Conservation (phyloP, 139 green algal genomes). For the Coelastrella sp. region DNA sequence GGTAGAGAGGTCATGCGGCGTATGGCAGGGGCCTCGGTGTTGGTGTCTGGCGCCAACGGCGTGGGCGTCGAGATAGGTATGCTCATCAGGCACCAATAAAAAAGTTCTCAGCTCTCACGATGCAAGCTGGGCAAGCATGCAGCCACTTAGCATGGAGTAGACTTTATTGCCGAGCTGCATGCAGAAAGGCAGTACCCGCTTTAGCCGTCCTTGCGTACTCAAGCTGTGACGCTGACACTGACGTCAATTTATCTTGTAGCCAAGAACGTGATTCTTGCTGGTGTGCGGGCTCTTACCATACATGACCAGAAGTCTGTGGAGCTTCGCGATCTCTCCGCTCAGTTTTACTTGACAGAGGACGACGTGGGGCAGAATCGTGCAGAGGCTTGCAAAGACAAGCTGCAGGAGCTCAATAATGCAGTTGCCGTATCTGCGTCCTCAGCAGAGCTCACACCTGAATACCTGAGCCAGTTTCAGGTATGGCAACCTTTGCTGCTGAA, state of each 20-base stretch:
- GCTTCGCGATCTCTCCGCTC: conserved; percentile 82
- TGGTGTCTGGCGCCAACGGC: conserved; percentile 89
- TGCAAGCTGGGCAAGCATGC: not conserved
- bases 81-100: not conserved
- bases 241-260: conserved; percentile 69
- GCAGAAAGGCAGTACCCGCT: not conserved
- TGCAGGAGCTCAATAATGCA: conserved; percentile 96
- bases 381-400: conserved; percentile 86
- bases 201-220: not conserved
- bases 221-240: not conserved
- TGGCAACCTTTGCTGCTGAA: too few relatives aligned
- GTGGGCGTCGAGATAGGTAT: conserved; percentile 93
- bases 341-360: conserved; percentile 96
- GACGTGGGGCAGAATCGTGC: conserved; percentile 93
- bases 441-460: conserved; percentile 69
- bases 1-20: conserved; percentile 93
- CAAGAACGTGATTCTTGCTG: conserved; percentile 98
- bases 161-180: not conserved
- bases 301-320: conserved; percentile 78
- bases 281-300: conserved; percentile 92
- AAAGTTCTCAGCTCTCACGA: too few relatives aligned
- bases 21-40: conserved; percentile 84
- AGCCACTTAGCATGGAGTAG: not conserved
- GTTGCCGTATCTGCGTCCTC: conserved; percentile 80
- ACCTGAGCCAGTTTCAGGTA: conserved; percentile 88